Evolutionary conservation across 2,329 filamentous ascomycete species (phyloP).

Genomic region (Spiromastix sp.): DNA sequence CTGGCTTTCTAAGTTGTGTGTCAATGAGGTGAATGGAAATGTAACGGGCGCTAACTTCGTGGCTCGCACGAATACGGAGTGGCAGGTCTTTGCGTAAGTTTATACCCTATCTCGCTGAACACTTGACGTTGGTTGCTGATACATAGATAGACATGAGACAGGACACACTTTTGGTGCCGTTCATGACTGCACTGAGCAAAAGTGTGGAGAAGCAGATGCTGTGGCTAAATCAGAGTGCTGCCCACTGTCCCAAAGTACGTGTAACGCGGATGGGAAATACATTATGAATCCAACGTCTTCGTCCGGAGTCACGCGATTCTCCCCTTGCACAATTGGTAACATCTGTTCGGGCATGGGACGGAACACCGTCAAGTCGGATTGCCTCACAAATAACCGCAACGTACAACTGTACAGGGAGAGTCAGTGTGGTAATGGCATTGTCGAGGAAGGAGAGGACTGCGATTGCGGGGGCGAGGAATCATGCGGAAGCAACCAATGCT

Average conservation of each 20-base stretch:
- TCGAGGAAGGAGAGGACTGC: constrained; percentile 87
- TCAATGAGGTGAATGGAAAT: constrained; percentile 6
- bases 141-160: constrained; percentile 54
- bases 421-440: constrained; percentile 93
- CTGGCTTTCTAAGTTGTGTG: constrained; percentile 78
- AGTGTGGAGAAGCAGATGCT: constrained; percentile 54
- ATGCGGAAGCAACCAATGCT: constrained; percentile 71
- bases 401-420: constrained; percentile 71
- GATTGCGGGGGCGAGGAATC: constrained; percentile 73
- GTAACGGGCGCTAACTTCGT: constrained; percentile 81
- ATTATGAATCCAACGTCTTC: constrained; percentile 95
- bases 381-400: constrained; percentile 75
- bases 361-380: constrained; percentile 64
- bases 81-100: constrained; percentile 71
- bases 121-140: background rate
- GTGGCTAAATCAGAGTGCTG: constrained; percentile 64
- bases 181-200: constrained; percentile 69
- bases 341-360: constrained; percentile 78
- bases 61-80: constrained; percentile 70
- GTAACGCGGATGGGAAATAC: constrained; percentile 66
- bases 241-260: constrained; percentile 56
- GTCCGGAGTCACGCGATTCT: constrained; percentile 65
- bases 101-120: background rate
- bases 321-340: constrained; percentile 81
- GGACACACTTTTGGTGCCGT: constrained; percentile 92